Evolutionary conservation across 2,329 filamentous ascomycete species (phyloP).

Genomic region (Ophiostoma perfectum): DNA sequence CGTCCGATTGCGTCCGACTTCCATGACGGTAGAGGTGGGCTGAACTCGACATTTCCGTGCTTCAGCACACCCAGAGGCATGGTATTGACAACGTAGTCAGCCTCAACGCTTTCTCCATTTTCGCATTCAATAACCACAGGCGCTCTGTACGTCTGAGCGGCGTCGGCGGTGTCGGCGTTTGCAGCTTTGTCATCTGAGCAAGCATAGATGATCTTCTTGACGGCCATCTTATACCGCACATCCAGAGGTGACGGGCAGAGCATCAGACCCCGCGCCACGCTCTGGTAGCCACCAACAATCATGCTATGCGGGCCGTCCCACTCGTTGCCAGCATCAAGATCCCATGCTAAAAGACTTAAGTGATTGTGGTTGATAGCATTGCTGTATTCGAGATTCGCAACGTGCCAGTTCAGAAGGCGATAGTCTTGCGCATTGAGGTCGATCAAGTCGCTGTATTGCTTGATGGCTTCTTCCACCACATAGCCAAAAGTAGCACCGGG

Average conservation of each 20-base stretch:
- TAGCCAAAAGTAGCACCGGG: conserved; percentile 73
- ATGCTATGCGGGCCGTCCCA: conserved; percentile 94
- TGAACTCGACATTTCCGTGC: conserved; percentile 71
- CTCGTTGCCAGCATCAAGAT: conserved; percentile 95
- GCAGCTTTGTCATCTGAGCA: background rate
- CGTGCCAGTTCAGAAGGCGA: conserved; percentile 92
- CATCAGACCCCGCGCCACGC: conserved; percentile 80
- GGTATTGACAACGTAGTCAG: conserved; percentile 88
- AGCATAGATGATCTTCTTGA: conserved; percentile 66
- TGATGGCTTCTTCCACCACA: conserved; percentile 87
- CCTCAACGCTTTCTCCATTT: conserved; percentile 69
- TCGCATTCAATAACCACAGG: conserved; percentile 60
- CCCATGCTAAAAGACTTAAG: conserved; percentile 86
- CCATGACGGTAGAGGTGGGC: conserved; percentile 83
- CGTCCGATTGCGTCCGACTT: conserved; percentile 75
- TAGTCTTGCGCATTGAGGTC: conserved; percentile 82
- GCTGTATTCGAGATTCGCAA: conserved; percentile 96
- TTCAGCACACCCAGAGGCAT: conserved; percentile 89
- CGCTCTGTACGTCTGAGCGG: background rate
- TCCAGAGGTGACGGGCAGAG: conserved; percentile 71
- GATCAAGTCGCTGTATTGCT: conserved; percentile 77
- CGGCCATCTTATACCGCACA: conserved; percentile 65
- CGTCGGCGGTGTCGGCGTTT: background rate
- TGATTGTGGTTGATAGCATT: conserved; percentile 85
- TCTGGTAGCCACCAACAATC: conserved; percentile 89